These are phyloP conservation scores for Fagopyrum tataricum DNA, from an alignment of 148 eudicot species.

Conservation along the genomic window DNA sequence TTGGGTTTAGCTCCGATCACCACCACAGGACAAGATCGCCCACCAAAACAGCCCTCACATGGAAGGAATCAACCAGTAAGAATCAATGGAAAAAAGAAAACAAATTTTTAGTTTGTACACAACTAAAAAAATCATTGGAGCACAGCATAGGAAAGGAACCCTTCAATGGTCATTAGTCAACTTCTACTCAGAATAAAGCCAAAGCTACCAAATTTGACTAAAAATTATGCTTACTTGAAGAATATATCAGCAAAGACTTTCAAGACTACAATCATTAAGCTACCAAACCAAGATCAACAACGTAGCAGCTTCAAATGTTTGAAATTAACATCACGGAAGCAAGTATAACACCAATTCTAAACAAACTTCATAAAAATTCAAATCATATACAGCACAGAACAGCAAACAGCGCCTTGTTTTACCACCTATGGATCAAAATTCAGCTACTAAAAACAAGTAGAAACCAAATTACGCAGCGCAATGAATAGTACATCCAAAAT, in stretches of 20 bases:
- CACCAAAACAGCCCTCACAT: too few relatives aligned
- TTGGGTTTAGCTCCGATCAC: too few relatives aligned
- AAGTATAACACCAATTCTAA: not conserved
- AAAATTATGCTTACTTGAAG: not conserved
- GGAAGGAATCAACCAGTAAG: not conserved
- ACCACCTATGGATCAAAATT: not conserved
- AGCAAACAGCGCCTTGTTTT: too few relatives aligned
- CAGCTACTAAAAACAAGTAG: not conserved
- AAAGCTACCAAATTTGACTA: not conserved
- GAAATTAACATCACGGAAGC: not conserved
- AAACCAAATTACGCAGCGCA: not conserved
- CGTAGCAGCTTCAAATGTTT: not conserved
- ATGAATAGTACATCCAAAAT: not conserved
- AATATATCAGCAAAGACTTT: not conserved
- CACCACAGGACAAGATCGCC: too few relatives aligned
- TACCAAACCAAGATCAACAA: not conserved
- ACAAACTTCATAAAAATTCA: not conserved
- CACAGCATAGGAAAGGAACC: not conserved
- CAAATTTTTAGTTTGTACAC: not conserved
- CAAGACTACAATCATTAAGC: not conserved
- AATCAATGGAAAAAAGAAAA: not conserved
- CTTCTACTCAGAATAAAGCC: not conserved
- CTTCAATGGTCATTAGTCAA: not conserved
- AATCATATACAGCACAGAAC: not conserved
- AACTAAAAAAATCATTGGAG: not conserved